Base-by-base conservation (phyloP, 176 grass and related monocot genomes). In the Oryza punctata region DNA sequence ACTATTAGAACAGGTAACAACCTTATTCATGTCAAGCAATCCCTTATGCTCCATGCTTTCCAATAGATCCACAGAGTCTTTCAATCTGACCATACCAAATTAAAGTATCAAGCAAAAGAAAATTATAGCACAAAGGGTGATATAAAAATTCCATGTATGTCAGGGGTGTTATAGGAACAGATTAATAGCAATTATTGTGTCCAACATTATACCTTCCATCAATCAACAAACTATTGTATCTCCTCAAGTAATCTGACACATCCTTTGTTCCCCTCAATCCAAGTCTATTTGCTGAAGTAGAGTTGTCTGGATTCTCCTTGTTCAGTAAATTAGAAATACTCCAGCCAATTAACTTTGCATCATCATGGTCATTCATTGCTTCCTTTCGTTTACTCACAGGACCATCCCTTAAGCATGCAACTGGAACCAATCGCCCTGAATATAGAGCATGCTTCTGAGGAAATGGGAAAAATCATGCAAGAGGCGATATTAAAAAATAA, bases 1-100 rank as follows among this genome's bases (percentile, higher is more conserved):
- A 61, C 15, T n/a, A 69, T 54, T 43, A 69, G 46, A 44, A 86
- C 26, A 32, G 28, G 52, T 46, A 80, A 27, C 81, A 83, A 98
- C 96, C 93, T 95, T 98, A 63, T 90, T 87, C 82, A 83, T 93
- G 69, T 98, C 89, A 88, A 98, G 91, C 32, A 90, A 70, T 77
- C 87, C 89, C 19, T 91, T 89, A 46, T 84, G 76, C 38, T 88
- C 82, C 84, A 95, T 90, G 80, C 63, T 91, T 81, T 93, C 85
- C 50, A 98, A 86, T 69, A 98, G 84, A 78, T 91, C 87, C 38
- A 98, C 65, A 70, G 79, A 93, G 43, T 98, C 96, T 76, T 85
- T 87, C 71, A 98, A 90, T 65, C 96, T 98, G 80, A 87, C 27
- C 82, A 85, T 69, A 70, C 28, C 43, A 84, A 84, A 80, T 69